Evolutionary conservation across 108 stramenopile species (phyloP), one percentile per base, ranked within the genome.

Genomic region (Conticribra guillardii): DNA sequence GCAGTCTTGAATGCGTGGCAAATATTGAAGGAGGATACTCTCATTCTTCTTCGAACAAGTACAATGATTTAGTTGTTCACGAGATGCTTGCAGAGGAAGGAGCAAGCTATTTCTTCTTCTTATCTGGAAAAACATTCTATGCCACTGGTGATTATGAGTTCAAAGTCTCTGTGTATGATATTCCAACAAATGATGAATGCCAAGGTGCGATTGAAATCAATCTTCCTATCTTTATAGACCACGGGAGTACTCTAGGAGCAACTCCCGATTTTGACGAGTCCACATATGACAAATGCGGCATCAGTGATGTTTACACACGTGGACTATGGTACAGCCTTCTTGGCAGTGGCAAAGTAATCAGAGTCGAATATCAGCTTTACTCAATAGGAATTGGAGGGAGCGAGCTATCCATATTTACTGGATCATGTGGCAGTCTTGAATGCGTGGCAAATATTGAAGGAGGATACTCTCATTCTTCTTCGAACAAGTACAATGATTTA

Each of bases 131-230:
- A 19, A 54, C 16, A 11, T 51, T 51, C 19, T 11, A 4, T 19
- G 16, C 50, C 4, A 18, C 18, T 51, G 50, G 50, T 11, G 19
- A 51, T 51, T 51, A 51, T 45, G 54, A 54, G 23, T 46, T 67
- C 53, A 41, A 27, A 46, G 54, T 56, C 1, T 53, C 66, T 1
- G 54, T 41, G 44, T 45, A 55, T n/a, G 54, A 54, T 16, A 67
- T 46, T 7, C 66, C 66, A 1, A 15, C 4, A 4, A 67, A 67
- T 56, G 54, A 67, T 46, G 4, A 26, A 45, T 67, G 66, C 30
- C 37, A 44, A 28, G 54, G 11, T 18, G 66, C 66, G 34, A 56
- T 32, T 27, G 23, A 2, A 17, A n/a, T n/a, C n/a, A n/a, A n/a
- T n/a, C n/a, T n/a, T n/a, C n/a, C n/a, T n/a, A n/a, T n/a, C n/a